Evolutionary conservation across 148 eudicot species (phyloP).

Genomic region (Silene latifolia): DNA sequence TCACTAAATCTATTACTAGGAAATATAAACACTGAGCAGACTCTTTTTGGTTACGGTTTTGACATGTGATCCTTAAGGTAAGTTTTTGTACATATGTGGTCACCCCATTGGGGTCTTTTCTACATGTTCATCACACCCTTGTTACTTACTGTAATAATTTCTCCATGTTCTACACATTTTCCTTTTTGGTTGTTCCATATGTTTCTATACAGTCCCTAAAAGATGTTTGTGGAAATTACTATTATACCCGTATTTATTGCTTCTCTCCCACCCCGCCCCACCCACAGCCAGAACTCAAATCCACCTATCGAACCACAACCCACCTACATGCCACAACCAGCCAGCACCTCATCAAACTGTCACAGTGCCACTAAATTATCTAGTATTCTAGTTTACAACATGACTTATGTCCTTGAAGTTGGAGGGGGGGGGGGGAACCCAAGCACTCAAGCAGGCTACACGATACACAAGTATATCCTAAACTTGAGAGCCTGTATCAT

Average conservation of each 20-base stretch:
- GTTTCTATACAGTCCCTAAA: background rate
- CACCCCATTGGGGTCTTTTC: background rate
- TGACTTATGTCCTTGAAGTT: background rate
- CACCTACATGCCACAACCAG: background rate
- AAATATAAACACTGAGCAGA: background rate
- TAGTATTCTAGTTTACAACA: background rate
- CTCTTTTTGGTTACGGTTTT: too few relatives aligned
- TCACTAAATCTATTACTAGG: background rate
- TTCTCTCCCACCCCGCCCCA: background rate
- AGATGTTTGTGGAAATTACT: background rate
- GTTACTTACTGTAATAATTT: background rate
- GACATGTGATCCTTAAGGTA: too few relatives aligned
- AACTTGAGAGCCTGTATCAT: background rate
- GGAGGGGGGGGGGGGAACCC: background rate
- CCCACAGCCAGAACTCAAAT: background rate
- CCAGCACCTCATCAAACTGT: background rate
- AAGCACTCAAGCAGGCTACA: too few relatives aligned
- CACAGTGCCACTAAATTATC: background rate
- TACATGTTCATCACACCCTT: background rate
- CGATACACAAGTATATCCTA: background rate
- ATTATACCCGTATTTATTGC: background rate
- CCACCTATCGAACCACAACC: background rate
- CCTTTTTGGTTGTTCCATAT: background rate
- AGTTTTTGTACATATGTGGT: background rate
- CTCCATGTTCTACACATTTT: background rate